phyloP scores from a whole-genome alignment of 108 stramenopile species.

The Pseudonitzschia pungens region DNA sequence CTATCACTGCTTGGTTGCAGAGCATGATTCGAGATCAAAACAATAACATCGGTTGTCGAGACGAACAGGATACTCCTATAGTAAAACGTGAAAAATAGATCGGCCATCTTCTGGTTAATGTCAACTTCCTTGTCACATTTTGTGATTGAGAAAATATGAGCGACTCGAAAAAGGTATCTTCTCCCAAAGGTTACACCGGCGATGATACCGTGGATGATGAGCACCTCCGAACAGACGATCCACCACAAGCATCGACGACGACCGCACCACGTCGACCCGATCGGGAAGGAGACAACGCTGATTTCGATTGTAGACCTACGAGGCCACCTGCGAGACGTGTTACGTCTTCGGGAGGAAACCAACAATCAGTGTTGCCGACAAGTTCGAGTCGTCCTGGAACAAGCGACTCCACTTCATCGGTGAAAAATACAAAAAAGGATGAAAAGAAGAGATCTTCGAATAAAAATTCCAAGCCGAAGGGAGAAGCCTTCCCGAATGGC shows the following conservation, averaged over 20 bases:
- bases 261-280: neutral
- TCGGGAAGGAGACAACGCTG: neutral
- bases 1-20: no score
- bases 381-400: neutral
- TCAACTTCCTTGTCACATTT: no score
- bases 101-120: no score
- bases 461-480: neutral
- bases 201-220: no score
- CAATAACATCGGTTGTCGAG: no score
- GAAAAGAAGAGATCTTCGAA: neutral
- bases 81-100: no score
- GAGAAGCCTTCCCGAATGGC: neutral
- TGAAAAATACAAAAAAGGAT: neutral
- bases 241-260: neutral
- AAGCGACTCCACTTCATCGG: neutral
- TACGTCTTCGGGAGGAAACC: neutral
- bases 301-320: conserved; percentile 2
- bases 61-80: no score
- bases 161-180: no score
- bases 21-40: no score
- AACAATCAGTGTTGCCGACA: neutral
- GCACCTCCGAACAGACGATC: no score
- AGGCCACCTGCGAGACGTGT: neutral
- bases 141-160: no score
- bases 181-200: no score